Conservation (phyloP, 164 flowering plant species). For the Vitis labrusca region DNA sequence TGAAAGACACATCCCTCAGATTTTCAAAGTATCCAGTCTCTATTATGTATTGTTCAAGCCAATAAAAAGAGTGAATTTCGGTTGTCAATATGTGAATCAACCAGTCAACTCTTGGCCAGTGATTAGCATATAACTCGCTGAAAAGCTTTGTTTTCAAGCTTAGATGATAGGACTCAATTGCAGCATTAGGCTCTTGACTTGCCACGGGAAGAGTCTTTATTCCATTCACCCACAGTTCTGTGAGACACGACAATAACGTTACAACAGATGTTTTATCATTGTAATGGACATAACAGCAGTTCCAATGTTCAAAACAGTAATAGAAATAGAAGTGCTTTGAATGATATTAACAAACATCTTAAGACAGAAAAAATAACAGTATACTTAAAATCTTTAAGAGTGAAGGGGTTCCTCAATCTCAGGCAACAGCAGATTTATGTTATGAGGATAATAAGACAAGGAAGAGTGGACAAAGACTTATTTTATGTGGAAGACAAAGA, state of each 20-base stretch:
- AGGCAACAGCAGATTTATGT: background rate
- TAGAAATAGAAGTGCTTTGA: background rate
- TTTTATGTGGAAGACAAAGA: background rate
- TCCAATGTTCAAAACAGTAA: background rate
- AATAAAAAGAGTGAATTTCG: conserved; percentile 44
- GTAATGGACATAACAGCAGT: background rate
- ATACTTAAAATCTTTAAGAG: too few species aligned
- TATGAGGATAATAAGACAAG: background rate
- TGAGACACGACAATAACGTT: conserved; percentile 5
- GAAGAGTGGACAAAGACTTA: conserved; percentile 28
- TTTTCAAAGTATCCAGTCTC: conserved; percentile 44
- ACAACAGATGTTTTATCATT: background rate
- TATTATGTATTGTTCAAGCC: conserved; percentile 42
- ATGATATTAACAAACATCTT: background rate
- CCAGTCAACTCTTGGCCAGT: conserved; percentile 47
- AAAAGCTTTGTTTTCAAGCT: conserved; percentile 45
- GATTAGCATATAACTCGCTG: conserved; percentile 18
- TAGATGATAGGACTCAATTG: conserved; percentile 53
- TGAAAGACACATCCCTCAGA: conserved; percentile 30
- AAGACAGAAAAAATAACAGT: too few species aligned
- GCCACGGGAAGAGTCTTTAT: conserved; percentile 42
- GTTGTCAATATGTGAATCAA: conserved; percentile 44
- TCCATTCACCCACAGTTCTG: conserved; percentile 47
- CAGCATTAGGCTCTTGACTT: conserved; percentile 43
- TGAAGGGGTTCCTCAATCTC: background rate